Conservation (phyloP, 106 monocot genomes). For the Triglochin maritima region DNA sequence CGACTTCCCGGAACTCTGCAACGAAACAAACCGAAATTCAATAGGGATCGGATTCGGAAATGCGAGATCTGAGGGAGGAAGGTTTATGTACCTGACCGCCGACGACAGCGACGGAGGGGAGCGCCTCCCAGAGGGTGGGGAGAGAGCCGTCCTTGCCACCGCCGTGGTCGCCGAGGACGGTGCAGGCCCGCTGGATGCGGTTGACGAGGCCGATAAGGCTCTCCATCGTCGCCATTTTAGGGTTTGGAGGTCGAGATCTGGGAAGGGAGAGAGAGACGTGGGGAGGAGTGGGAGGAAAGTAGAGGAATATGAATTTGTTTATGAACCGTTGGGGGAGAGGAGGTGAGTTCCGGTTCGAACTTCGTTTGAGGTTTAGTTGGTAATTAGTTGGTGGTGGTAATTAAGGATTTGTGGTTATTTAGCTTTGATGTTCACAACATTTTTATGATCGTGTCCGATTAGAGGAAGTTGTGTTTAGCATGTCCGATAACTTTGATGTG, state of each 20-base stretch:
- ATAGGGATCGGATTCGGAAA: background rate
- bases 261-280: background rate
- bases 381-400: too few species aligned
- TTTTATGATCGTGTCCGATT: too few species aligned
- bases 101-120: conserved; percentile 81
- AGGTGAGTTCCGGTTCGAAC: too few species aligned
- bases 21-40: background rate
- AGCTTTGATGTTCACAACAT: too few species aligned
- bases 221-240: conserved; percentile 72
- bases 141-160: conserved; percentile 41
- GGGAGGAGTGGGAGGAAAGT: background rate
- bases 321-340: too few species aligned
- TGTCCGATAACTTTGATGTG: too few species aligned
- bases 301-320: background rate
- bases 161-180: conserved; percentile 82
- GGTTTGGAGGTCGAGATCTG: background rate
- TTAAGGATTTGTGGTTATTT: too few species aligned
- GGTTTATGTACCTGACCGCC: conserved; percentile 47
- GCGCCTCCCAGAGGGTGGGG: conserved; percentile 55
- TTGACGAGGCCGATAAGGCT: conserved; percentile 83
- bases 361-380: too few species aligned
- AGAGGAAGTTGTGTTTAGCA: too few species aligned
- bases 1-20: conserved; percentile 75
- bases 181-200: conserved; percentile 87
- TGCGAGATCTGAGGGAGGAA: background rate